Base-by-base conservation (phyloP, 768 basidiomycete species). In the Leccinum boreale region DNA sequence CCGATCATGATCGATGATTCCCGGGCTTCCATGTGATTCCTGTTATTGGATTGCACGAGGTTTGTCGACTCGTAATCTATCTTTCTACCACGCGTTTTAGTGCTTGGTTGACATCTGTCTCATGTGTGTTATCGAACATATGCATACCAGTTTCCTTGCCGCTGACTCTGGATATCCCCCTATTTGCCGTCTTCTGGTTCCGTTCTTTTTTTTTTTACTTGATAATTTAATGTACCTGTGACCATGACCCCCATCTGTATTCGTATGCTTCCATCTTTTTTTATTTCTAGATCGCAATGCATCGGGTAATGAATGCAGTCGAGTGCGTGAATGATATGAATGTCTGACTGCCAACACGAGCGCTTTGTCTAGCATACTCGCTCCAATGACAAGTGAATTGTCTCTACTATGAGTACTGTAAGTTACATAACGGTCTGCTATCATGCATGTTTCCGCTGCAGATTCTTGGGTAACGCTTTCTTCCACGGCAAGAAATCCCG, bases 401-500 rank as follows among this genome's bases (percentile, higher is more conserved):
- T 44, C 26, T 52, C 31, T 65, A 42, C 24, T 42, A 19, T 44
- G 19, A 44, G 23, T 46, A 24, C 24, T 47, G 26, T 26, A 48
- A 5, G 17, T 1, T 28, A 28, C 26, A 28, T 39, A 23, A 3
- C 1, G 21, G 10, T 45, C 11, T 7, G 11, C 26, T 36, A 57
- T 64, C 65, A 84, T 51, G 70, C 78, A 58, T 81, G 84, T 75
- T 93, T 93, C 77, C 83, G 85, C 76, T 90, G 87, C 59, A 90
- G 65, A 23, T 78, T 80, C 75, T 91, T 93, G 10, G 91, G 90
- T 58, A 93, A 73, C 66, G 86, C 88, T 69, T 89, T 92, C 51
- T 86, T 85, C 79, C 85, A 93, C 15, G 90, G 90, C 48, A 94
- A 68, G 74, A 93, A 92, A n/a, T 88, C 86, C 3, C 95, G 84